phyloP scores from a whole-genome alignment of 257 asterid species.

The Solanum pennellii region DNA sequence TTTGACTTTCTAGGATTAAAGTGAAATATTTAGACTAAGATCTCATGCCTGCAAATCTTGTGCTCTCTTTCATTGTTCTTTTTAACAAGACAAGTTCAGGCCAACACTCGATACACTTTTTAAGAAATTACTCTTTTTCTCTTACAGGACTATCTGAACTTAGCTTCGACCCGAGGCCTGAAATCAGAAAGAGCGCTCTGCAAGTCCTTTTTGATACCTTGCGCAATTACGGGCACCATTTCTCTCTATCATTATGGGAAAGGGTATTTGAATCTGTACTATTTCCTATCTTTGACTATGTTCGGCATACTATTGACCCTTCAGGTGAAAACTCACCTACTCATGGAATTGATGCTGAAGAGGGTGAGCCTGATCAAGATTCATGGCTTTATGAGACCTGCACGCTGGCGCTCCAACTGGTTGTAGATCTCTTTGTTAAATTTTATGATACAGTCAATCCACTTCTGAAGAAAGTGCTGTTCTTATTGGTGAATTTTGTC shows the following conservation, averaged over 20 bases:
- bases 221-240: constrained; percentile 91
- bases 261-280: constrained; percentile 95
- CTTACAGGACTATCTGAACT: constrained; percentile 86
- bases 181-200: constrained; percentile 85
- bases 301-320: constrained; percentile 86
- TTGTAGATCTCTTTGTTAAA: constrained; percentile 93
- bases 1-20: not conserved
- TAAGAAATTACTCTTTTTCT: not conserved
- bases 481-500: constrained; percentile 77
- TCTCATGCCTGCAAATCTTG: not conserved
- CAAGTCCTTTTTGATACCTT: constrained; percentile 89
- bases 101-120: not conserved
- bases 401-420: constrained; percentile 92
- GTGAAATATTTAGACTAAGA: not conserved
- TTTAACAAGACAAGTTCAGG: not conserved
- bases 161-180: constrained; percentile 95
- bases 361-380: constrained; percentile 80
- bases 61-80: not conserved
- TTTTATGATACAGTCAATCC: constrained; percentile 91
- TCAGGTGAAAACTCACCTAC: constrained; percentile 45
- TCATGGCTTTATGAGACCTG: constrained; percentile 98
- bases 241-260: constrained; percentile 89
- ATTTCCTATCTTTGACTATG: constrained; percentile 89
- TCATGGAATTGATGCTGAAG: constrained; percentile 38
- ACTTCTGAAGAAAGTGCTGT: constrained; percentile 71